Evolutionary conservation across 495 filamentous ascomycete genomes (phyloP).

Genomic region (Xylaria curta): DNA sequence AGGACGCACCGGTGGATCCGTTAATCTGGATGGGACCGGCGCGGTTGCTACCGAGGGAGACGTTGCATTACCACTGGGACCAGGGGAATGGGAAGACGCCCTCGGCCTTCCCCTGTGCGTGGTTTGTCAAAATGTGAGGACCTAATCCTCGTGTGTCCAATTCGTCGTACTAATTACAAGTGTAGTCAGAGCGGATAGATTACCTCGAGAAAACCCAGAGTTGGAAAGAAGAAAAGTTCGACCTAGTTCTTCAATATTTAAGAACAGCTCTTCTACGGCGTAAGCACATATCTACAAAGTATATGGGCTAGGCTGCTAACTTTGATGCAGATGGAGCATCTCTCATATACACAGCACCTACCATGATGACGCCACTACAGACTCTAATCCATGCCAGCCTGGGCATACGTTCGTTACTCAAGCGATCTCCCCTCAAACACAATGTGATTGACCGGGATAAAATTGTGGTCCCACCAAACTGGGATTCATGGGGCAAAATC

Average conservation of each 20-base stretch:
- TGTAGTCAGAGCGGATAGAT: conserved; percentile 87
- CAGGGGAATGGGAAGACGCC: conserved; percentile 93
- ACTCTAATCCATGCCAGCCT: conserved; percentile 85
- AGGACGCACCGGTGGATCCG: conserved; percentile 57
- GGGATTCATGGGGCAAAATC: conserved; percentile 99
- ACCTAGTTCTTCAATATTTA: conserved; percentile 87
- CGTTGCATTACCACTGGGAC: conserved; percentile 79
- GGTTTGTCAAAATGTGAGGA: conserved; percentile 87
- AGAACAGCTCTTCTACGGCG: conserved; percentile 86
- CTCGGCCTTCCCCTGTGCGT: conserved; percentile 89
- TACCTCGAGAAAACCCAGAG: conserved; percentile 81
- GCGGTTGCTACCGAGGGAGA: conserved; percentile 59
- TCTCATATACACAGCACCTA: conserved; percentile 87
- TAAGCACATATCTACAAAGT: conserved; percentile 50
- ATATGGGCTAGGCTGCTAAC: conserved; percentile 29
- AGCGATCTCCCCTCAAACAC: conserved; percentile 83
- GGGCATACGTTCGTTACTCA: conserved; percentile 86
- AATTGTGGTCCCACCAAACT: conserved; percentile 91
- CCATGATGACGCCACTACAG: conserved; percentile 77
- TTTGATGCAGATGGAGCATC: conserved; percentile 76
- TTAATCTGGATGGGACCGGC: conserved; percentile 55
- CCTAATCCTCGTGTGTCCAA: background rate
- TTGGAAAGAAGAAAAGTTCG: conserved; percentile 94
- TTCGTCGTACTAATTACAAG: conserved; percentile 35
- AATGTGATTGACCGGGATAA: conserved; percentile 97